Evolutionary conservation across 257 asterid genomes (phyloP).

Genomic region (Handroanthus guayacan): DNA sequence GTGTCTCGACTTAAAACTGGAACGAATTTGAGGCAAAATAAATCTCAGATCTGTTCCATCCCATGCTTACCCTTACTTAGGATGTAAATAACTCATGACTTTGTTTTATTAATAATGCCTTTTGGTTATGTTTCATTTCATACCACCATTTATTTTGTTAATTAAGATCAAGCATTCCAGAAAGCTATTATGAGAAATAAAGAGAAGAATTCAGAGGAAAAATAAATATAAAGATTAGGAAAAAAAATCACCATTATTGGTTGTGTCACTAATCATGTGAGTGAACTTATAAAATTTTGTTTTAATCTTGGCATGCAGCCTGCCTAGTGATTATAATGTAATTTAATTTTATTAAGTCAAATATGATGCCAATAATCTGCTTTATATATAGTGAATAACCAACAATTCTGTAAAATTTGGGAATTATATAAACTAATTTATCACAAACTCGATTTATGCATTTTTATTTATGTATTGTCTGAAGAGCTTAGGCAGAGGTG

Average conservation of each 20-base stretch:
- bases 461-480: no score
- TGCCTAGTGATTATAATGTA: not conserved
- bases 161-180: not conserved
- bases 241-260: not conserved
- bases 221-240: not conserved
- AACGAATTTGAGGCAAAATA: no score
- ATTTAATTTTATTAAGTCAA: not conserved
- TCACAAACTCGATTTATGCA: no score
- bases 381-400: not conserved
- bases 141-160: no score
- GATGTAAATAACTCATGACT: no score
- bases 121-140: no score
- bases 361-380: not conserved
- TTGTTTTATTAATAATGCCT: no score
- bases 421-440: no score
- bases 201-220: constrained; percentile 3
- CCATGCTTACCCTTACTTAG: no score
- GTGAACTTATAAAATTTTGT: not conserved
- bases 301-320: not conserved
- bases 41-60: no score
- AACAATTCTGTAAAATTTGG: not conserved
- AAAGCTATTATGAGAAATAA: not conserved
- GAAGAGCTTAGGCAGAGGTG: no score
- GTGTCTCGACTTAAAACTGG: no score
- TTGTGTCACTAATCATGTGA: constrained; percentile 33